phyloP scores from a whole-genome alignment of 1,284 basidiomycete species.

The Macrocystidia cucumis region DNA sequence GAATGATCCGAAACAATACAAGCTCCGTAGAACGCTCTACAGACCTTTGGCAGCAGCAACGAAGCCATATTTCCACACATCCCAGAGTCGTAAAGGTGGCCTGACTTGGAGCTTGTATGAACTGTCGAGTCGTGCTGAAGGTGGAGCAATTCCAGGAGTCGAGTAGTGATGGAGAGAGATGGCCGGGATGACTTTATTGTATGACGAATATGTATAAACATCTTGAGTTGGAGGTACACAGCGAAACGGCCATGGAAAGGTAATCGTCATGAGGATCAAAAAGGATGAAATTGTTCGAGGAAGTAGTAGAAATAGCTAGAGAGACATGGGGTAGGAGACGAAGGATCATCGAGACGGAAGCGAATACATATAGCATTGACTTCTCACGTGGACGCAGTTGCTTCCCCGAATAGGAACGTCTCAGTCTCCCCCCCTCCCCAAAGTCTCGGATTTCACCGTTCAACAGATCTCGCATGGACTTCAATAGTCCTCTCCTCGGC shows the following conservation, averaged over 20 bases:
- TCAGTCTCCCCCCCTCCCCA: too few relatives aligned
- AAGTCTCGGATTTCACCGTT: too few relatives aligned
- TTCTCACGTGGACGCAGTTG: too few relatives aligned
- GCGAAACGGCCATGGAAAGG: too few relatives aligned
- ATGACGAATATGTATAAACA: slow-evolving; percentile 12
- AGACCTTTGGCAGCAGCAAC: slow-evolving; percentile 66
- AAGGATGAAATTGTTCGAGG: too few relatives aligned
- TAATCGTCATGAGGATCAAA: too few relatives aligned
- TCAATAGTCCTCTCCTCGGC: slow-evolving; percentile 93
- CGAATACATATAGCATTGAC: too few relatives aligned
- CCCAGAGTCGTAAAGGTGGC: slow-evolving; percentile 50
- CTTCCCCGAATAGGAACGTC: too few relatives aligned
- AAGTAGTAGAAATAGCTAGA: too few relatives aligned
- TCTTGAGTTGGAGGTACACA: slow-evolving; percentile 9
- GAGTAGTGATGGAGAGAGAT: slow-evolving; percentile 51
- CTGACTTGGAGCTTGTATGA: slow-evolving; percentile 49
- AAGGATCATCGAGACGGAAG: too few relatives aligned
- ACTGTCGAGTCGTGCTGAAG: slow-evolving; percentile 62
- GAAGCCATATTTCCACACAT: slow-evolving; percentile 61
- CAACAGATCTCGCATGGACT: too few relatives aligned
- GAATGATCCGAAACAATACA: background rate
- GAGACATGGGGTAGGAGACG: too few relatives aligned
- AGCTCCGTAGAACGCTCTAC: slow-evolving; percentile 12
- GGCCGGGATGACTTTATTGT: slow-evolving; percentile 15
- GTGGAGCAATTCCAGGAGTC: slow-evolving; percentile 57